Evolutionary conservation across 2,329 filamentous ascomycete genomes (phyloP).

Genomic region (Aphanocladium album): DNA sequence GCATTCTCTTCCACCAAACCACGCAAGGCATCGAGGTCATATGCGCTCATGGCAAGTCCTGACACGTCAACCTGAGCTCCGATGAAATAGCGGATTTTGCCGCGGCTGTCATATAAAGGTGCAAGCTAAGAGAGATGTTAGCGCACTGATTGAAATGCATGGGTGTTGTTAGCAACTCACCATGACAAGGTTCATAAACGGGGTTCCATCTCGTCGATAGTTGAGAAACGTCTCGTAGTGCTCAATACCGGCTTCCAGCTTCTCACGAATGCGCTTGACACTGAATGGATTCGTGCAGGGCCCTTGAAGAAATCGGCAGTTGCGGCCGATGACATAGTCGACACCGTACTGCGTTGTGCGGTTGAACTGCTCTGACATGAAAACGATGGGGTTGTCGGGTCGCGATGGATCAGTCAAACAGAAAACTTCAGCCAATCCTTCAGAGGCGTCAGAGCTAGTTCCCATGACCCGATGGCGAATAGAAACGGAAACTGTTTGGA

Average conservation of each 20-base stretch:
- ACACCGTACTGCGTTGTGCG: conserved; percentile 65
- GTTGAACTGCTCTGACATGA: conserved; percentile 71
- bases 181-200: conserved; percentile 66
- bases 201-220: conserved; percentile 70
- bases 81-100: conserved; percentile 59
- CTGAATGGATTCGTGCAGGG: conserved; percentile 63
- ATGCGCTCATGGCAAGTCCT: conserved; percentile 58
- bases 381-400: conserved; percentile 68
- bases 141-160: conserved; percentile 48
- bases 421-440: conserved; percentile 70
- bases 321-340: conserved; percentile 64
- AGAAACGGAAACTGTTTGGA: conserved; percentile 60
- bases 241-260: conserved; percentile 58
- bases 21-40: conserved; percentile 57
- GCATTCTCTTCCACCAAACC: conserved; percentile 29
- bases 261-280: conserved; percentile 56
- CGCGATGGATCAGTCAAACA: conserved; percentile 69
- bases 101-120: conserved; percentile 61
- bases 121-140: conserved; percentile 33
- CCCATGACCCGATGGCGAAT: conserved; percentile 63
- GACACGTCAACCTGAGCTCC: conserved; percentile 66
- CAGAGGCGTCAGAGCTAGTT: conserved; percentile 61
- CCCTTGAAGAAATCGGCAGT: conserved; percentile 74
- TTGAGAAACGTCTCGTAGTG: conserved; percentile 72
- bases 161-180: neutral